Evolutionary conservation across 768 basidiomycete species (phyloP).

Genomic region (Russula sp.): DNA sequence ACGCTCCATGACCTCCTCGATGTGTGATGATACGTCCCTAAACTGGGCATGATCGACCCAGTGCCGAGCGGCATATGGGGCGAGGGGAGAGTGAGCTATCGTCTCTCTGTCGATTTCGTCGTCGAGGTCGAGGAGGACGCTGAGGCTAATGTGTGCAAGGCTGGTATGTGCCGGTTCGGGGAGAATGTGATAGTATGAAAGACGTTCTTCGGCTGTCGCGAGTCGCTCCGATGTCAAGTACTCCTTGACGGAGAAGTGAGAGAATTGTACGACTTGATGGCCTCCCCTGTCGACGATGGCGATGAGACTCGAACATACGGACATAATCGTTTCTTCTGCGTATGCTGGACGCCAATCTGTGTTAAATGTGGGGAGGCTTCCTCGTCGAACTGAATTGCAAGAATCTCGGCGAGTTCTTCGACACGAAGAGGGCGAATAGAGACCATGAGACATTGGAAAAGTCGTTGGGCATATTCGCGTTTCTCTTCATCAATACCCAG

Average conservation of each 20-base stretch:
- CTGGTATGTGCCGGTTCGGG: conserved; percentile 8
- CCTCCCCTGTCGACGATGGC: too few relatives aligned
- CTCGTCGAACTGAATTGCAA: conserved; percentile 10
- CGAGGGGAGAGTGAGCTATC: background rate
- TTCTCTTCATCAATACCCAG: background rate
- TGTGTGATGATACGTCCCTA: background rate
- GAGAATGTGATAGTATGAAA: conserved; percentile 17
- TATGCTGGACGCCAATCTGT: conserved; percentile 1
- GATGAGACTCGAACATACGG: too few relatives aligned
- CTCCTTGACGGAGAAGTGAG: conserved; percentile 10
- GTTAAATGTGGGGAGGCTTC: background rate
- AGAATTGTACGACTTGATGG: background rate
- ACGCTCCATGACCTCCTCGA: background rate
- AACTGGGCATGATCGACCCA: conserved; percentile 15
- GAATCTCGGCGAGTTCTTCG: conserved; percentile 16
- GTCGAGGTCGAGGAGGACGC: conserved; percentile 12
- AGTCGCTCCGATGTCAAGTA: conserved; percentile 20
- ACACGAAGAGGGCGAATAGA: conserved; percentile 13
- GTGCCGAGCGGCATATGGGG: conserved; percentile 13
- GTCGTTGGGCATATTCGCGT: background rate
- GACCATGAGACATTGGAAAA: conserved; percentile 9
- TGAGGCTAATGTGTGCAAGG: conserved; percentile 9
- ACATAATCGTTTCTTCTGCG: too few relatives aligned
- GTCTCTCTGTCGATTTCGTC: background rate
- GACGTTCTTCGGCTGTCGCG: background rate